Percentiles rank a stretch among this genome's conserved stretches.
Conservation (phyloP, 257 asterid genomes). For the Przewalskia tangutica region DNA sequence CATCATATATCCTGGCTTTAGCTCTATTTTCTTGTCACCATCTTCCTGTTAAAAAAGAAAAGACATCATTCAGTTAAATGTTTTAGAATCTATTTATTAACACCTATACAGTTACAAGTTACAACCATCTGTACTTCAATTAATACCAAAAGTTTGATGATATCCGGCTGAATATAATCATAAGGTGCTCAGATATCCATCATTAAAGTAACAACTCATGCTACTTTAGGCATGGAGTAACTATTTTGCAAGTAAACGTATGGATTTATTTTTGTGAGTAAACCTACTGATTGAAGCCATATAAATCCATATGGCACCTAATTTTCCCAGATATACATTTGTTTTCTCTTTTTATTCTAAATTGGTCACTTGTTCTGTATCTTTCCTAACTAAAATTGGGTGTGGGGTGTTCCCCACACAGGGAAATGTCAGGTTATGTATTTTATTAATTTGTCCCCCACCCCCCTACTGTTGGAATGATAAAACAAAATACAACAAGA, state of each 20-base stretch:
- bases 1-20: conserved; percentile 89
- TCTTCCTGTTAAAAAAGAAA: conserved; percentile 51
- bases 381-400: background rate
- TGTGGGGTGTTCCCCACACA: background rate
- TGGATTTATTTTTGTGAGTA: background rate
- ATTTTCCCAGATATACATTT: background rate
- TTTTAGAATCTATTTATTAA: background rate
- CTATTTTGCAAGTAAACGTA: background rate
- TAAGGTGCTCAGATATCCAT: background rate
- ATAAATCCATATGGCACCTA: background rate
- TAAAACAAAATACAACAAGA: background rate
- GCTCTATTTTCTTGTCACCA: conserved; percentile 83
- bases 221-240: background rate
- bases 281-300: background rate
- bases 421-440: background rate
- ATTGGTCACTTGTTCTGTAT: background rate
- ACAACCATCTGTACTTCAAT: background rate
- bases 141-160: background rate
- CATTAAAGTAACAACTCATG: background rate
- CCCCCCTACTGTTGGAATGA: background rate
- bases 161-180: background rate
- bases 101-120: background rate
- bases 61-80: background rate
- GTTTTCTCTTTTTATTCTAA: background rate
- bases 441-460: background rate